Conservation (phyloP, 768 basidiomycete genomes). For the Xerocomus brunneocitrinus region DNA sequence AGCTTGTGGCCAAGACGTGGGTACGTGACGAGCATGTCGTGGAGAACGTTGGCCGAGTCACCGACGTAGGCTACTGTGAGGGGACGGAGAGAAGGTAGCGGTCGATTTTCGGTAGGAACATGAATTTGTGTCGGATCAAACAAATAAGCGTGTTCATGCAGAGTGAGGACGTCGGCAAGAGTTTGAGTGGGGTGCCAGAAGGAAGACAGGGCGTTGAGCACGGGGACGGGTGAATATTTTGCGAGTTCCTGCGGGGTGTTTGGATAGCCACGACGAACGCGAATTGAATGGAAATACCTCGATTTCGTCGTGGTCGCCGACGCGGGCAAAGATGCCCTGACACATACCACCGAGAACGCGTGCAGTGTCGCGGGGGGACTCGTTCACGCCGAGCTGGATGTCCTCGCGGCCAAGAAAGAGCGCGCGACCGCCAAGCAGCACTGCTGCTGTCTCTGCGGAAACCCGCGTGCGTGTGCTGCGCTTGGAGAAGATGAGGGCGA, state of each 20-base stretch:
- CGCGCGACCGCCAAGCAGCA: conserved; percentile 80
- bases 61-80: conserved; percentile 92
- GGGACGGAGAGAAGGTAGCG: conserved; percentile 57
- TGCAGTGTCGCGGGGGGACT: conserved; percentile 77
- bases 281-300: conserved; percentile 56
- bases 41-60: conserved; percentile 90
- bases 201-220: conserved; percentile 92
- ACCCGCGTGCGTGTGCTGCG: conserved; percentile 90
- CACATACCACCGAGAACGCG: conserved; percentile 92
- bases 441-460: conserved; percentile 77
- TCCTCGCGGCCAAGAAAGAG: conserved; percentile 88
- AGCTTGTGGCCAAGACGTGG: conserved; percentile 87
- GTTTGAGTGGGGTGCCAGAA: conserved; percentile 97
- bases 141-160: conserved; percentile 68
- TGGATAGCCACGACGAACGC: neutral
- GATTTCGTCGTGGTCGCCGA: conserved; percentile 88
- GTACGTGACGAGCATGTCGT: conserved; percentile 95
- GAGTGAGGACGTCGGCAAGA: conserved; percentile 87
- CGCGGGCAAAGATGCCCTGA: conserved; percentile 94
- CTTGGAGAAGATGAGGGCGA: conserved; percentile 90
- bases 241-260: conserved; percentile 70
- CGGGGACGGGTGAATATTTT: conserved; percentile 85
- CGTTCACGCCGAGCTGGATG: conserved; percentile 96
- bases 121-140: conserved; percentile 36
- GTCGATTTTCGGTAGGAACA: conserved; percentile 16